These are phyloP conservation scores for Sporobolomyces pararoseus DNA, from an alignment of 768 basidiomycete species.

Conservation along the genomic window DNA sequence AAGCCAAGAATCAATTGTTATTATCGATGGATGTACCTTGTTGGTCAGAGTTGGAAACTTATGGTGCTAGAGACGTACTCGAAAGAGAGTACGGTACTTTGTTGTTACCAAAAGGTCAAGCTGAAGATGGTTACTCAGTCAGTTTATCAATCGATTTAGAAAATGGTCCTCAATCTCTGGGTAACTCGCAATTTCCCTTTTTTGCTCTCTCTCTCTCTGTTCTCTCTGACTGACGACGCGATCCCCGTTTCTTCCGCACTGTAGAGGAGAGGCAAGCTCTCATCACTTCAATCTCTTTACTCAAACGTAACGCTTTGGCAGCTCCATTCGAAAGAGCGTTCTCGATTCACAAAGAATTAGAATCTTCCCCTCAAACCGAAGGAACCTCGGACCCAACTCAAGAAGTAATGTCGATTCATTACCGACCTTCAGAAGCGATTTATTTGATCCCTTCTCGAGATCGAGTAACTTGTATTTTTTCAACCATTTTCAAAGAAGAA, in stretches of 20 bases:
- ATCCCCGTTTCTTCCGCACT: not conserved
- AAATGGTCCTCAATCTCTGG: constrained; percentile 70
- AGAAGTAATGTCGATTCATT: constrained; percentile 86
- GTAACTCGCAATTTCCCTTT: too few species aligned
- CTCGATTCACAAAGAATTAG: constrained; percentile 73
- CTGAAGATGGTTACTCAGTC: constrained; percentile 85
- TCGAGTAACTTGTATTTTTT: constrained; percentile 96
- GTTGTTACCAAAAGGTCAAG: constrained; percentile 52
- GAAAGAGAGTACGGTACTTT: constrained; percentile 75
- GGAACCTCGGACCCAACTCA: constrained; percentile 63
- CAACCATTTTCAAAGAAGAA: constrained; percentile 93
- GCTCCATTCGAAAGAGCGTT: constrained; percentile 92
- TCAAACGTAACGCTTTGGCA: constrained; percentile 89
- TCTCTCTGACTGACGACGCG: too few species aligned
- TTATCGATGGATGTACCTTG: constrained; percentile 92
- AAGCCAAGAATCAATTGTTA: constrained; percentile 62
- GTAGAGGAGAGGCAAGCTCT: constrained; percentile 75
- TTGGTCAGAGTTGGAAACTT: constrained; percentile 86
- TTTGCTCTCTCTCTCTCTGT: constrained; percentile 45
- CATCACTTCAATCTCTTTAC: constrained; percentile 71
- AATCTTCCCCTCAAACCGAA: constrained; percentile 52
- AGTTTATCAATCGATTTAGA: constrained; percentile 83
- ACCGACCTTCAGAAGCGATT: constrained; percentile 83
- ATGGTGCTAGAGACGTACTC: constrained; percentile 76
- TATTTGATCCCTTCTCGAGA: constrained; percentile 89